Base-by-base conservation (phyloP, 345 rosid species). In the Linum lewisii region DNA sequence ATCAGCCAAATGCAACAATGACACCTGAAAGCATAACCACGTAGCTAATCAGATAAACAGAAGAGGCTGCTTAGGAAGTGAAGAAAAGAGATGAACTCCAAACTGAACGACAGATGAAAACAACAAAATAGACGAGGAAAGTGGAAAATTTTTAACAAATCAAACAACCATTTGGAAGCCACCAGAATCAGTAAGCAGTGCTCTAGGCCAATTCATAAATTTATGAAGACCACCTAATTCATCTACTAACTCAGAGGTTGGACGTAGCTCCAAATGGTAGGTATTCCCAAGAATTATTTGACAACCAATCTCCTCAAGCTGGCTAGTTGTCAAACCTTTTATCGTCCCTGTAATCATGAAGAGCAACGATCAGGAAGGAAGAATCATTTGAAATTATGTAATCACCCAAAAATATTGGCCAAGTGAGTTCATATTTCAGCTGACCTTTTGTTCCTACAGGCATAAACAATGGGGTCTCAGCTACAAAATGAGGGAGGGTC, bases 271-370 rank as follows among this genome's bases (percentile, higher is more conserved):
- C 81, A 87, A 67, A 74, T 87, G 95, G 77, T 87, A 87, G 15
- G 90, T 84, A 70, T 87, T 84, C 61, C 95, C 95, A 49, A 87
- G 86, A 64, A 87, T 84, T 62, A 87, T 81, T 77, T 87, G 95
- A 74, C 88, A 82, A 63, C 91, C 91, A 65, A 87, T 84, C n/a
- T 84, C 88, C 82, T 87, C 95, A 34, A 87, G 88, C 70, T 87
- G 95, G 62, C 63, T 70, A 54, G 82, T 79, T 18, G 90, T 62
- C 74, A 87, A 75, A 53, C 91, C 95, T 73, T 87, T 87, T 58
- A 87, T 87, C 34, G 95, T 81, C 61, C 95, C 95, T 87, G 70
- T 54, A 54, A 68, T 29, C 54, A 75, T 24, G 54, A 67, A 66
- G 34, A 73, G 42, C 42, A 22, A 57, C 60, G 42, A 62, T 55